Evolutionary conservation across 2,329 filamentous ascomycete genomes (phyloP).

Genomic region (Graphilbum ipis-grandicollis): DNA sequence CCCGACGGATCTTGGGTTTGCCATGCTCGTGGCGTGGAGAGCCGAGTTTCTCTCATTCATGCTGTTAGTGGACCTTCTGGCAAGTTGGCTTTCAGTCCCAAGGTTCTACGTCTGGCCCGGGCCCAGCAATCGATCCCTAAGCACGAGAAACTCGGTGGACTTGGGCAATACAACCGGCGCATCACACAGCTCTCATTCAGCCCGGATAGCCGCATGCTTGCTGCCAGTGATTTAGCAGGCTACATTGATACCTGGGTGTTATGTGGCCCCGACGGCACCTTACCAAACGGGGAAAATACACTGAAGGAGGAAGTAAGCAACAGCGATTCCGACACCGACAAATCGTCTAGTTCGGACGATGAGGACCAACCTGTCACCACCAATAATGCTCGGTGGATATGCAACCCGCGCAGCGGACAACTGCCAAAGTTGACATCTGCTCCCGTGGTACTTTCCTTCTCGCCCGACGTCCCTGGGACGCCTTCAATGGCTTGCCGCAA

Average conservation of each 20-base stretch:
- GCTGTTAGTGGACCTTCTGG: slow-evolving; percentile 14
- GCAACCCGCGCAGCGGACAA: slow-evolving; percentile 52
- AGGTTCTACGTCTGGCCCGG: slow-evolving; percentile 29
- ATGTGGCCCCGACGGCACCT: slow-evolving; percentile 32
- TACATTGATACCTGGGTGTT: slow-evolving; percentile 78
- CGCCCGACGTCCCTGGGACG: slow-evolving; percentile 25
- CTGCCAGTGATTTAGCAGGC: slow-evolving; percentile 64
- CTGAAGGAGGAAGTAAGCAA: slow-evolving; percentile 17
- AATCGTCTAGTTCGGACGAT: slow-evolving; percentile 8
- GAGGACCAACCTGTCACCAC: neutral
- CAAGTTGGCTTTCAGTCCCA: slow-evolving; percentile 15
- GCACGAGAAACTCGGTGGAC: slow-evolving; percentile 41
- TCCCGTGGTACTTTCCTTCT: slow-evolving; percentile 53
- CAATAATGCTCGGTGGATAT: slow-evolving; percentile 37
- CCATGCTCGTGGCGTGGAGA: slow-evolving; percentile 15
- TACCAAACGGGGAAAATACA: slow-evolving; percentile 8
- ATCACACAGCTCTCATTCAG: slow-evolving; percentile 66
- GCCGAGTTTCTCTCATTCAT: slow-evolving; percentile 24
- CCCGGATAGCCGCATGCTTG: slow-evolving; percentile 61
- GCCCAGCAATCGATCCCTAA: slow-evolving; percentile 30
- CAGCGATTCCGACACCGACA: slow-evolving; percentile 10
- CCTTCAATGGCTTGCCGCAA: slow-evolving; percentile 1
- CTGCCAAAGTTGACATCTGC: slow-evolving; percentile 50
- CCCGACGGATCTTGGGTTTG: slow-evolving; percentile 54
- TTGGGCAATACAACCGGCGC: slow-evolving; percentile 60